Conservation (phyloP, 768 basidiomycete species). For the Xerocomus spinulosus region DNA sequence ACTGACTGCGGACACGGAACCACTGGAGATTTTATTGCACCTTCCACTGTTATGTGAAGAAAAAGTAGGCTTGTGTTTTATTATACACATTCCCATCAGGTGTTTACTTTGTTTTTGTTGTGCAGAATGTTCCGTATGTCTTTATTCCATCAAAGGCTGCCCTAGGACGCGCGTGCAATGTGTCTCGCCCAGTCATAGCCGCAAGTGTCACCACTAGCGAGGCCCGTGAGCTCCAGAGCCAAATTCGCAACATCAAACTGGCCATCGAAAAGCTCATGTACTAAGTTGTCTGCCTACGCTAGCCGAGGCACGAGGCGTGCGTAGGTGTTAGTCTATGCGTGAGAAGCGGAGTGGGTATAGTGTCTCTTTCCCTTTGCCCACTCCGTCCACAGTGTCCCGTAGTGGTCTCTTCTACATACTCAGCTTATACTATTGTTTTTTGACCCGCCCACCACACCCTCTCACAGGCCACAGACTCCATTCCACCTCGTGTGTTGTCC, state of each 20-base stretch:
- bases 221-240: slow-evolving; percentile 82
- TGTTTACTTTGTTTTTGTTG: slow-evolving; percentile 1
- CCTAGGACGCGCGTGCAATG: slow-evolving; percentile 92
- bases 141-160: slow-evolving; percentile 95
- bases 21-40: slow-evolving; percentile 95
- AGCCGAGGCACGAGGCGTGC: too few species aligned
- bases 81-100: not conserved
- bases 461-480: too few species aligned
- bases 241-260: slow-evolving; percentile 83
- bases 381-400: too few species aligned
- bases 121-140: slow-evolving; percentile 92
- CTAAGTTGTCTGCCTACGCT: too few species aligned
- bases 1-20: slow-evolving; percentile 94
- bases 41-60: slow-evolving; percentile 97
- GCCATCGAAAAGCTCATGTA: slow-evolving; percentile 68
- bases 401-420: too few species aligned
- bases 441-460: too few species aligned
- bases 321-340: too few species aligned
- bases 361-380: too few species aligned
- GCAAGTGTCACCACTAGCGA: slow-evolving; percentile 97
- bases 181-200: slow-evolving; percentile 91
- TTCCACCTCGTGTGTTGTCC: too few species aligned
- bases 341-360: too few species aligned
- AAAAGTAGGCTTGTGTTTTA: slow-evolving; percentile 52
- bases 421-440: too few species aligned